Percentiles rank a stretch among this genome's conserved stretches.
phyloP scores from a whole-genome alignment of 768 basidiomycete genomes.

The Terana coerulea region DNA sequence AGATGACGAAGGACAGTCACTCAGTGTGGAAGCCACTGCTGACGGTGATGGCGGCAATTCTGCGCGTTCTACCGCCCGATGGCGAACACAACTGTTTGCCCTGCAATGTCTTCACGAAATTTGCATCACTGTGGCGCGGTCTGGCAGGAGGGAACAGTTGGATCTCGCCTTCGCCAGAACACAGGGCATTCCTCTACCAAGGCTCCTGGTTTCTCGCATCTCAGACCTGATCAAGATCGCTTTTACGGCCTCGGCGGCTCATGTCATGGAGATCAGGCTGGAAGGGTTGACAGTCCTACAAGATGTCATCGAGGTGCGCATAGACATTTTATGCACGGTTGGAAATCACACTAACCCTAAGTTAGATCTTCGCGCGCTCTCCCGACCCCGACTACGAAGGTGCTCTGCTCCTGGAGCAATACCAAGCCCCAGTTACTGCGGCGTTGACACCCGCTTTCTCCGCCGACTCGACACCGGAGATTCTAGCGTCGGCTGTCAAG shows the following conservation, averaged over 20 bases:
- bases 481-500: conserved; percentile 86
- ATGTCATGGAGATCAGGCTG: conserved; percentile 91
- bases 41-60: conserved; percentile 36
- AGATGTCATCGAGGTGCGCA: conserved; percentile 86
- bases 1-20: conserved; percentile 94
- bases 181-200: conserved; percentile 51
- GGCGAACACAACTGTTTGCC: conserved; percentile 96
- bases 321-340: neutral
- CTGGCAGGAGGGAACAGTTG: conserved; percentile 79
- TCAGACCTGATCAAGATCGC: conserved; percentile 97
- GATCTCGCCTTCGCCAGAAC: conserved; percentile 68
- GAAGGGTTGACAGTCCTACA: conserved; percentile 86
- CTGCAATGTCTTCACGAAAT: conserved; percentile 89
- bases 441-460: conserved; percentile 97
- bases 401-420: conserved; percentile 87
- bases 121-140: conserved; percentile 67
- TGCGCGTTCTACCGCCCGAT: conserved; percentile 66
- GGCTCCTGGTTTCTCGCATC: conserved; percentile 78
- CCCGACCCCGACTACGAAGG: conserved; percentile 94
- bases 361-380: conserved; percentile 79
- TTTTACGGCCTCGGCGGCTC: conserved; percentile 94
- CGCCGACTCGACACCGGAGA: conserved; percentile 92
- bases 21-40: conserved; percentile 57
- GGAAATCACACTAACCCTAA: conserved; percentile 7
- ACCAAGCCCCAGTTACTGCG: conserved; percentile 97